Conservation (phyloP, 2,329 filamentous ascomycete species). For the Sphaerulina populicola region DNA sequence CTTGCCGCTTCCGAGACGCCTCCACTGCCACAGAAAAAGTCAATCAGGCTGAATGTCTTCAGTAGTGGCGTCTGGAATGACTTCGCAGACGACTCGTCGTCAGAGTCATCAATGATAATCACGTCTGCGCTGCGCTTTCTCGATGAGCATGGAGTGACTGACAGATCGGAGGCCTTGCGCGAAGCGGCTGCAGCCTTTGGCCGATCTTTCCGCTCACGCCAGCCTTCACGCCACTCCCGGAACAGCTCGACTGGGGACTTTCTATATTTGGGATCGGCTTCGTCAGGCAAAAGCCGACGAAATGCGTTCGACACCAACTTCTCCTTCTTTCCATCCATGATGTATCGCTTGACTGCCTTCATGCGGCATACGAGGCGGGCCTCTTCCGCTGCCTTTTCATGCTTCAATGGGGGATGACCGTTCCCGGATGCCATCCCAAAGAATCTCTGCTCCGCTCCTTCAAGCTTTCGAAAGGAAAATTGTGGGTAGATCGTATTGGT, state of each 20-base stretch:
- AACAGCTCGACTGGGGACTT: not conserved
- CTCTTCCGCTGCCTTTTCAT: slow-evolving; percentile 20
- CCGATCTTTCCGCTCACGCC: no score
- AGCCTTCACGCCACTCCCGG: not conserved
- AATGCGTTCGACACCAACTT: slow-evolving; percentile 3
- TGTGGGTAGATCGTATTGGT: slow-evolving; percentile 48
- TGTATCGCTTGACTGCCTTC: slow-evolving; percentile 35
- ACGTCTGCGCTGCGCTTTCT: not conserved
- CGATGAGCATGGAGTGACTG: not conserved
- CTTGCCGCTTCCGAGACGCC: slow-evolving; percentile 59
- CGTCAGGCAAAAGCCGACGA: not conserved
- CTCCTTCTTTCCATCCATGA: slow-evolving; percentile 8
- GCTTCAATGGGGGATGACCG: not conserved
- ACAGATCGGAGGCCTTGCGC: no score
- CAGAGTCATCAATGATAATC: not conserved
- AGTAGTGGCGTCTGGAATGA: no score
- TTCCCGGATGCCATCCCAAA: not conserved
- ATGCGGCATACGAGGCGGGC: slow-evolving; percentile 48
- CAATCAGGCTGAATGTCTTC: slow-evolving; percentile 29
- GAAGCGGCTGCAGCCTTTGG: no score
- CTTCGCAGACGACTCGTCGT: not conserved
- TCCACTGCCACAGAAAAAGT: slow-evolving; percentile 65
- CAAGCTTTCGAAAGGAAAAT: slow-evolving; percentile 2
- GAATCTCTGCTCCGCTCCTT: not conserved
- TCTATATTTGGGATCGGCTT: not conserved